Evolutionary conservation across 2,329 filamentous ascomycete species (phyloP).

Genomic region (Pyrenophora tritici-repentis): DNA sequence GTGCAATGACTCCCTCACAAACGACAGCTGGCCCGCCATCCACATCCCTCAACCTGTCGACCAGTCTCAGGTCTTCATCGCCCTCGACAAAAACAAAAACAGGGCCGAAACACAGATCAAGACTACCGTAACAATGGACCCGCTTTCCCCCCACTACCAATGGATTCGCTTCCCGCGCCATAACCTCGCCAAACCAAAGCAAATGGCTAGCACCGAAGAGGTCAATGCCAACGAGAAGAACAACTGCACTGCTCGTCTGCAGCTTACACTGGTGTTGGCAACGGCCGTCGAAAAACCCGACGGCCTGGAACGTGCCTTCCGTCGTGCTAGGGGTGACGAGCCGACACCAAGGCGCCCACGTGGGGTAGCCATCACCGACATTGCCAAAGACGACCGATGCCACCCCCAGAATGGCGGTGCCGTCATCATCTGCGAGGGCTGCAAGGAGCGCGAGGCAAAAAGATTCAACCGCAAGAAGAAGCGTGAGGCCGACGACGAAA

Average conservation of each 20-base stretch:
- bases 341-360: constrained; percentile 44
- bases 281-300: constrained; percentile 82
- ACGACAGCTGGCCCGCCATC: constrained; percentile 33
- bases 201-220: constrained; percentile 75
- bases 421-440: constrained; percentile 88
- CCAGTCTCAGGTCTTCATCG: constrained; percentile 27
- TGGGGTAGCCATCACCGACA: constrained; percentile 50
- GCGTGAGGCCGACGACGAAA: constrained; percentile 83
- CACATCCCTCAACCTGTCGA: constrained; percentile 34
- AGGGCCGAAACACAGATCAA: constrained; percentile 96
- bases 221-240: constrained; percentile 75
- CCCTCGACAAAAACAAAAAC: constrained; percentile 65
- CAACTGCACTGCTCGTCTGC: constrained; percentile 46
- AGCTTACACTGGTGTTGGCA: constrained; percentile 72
- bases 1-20: constrained; percentile 25
- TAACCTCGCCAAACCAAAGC: constrained; percentile 92
- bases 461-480: constrained; percentile 92
- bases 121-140: constrained; percentile 77
- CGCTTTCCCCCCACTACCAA: constrained; percentile 74
- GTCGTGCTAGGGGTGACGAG: constrained; percentile 57
- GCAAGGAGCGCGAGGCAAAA: constrained; percentile 89
- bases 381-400: constrained; percentile 65
- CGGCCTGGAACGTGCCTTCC: constrained; percentile 69
- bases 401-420: constrained; percentile 89
- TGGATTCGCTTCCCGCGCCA: constrained; percentile 85